These are phyloP conservation scores for Yamadazyma scolyti DNA, from an alignment of 805 yeast genomes.

Conservation along the genomic window DNA sequence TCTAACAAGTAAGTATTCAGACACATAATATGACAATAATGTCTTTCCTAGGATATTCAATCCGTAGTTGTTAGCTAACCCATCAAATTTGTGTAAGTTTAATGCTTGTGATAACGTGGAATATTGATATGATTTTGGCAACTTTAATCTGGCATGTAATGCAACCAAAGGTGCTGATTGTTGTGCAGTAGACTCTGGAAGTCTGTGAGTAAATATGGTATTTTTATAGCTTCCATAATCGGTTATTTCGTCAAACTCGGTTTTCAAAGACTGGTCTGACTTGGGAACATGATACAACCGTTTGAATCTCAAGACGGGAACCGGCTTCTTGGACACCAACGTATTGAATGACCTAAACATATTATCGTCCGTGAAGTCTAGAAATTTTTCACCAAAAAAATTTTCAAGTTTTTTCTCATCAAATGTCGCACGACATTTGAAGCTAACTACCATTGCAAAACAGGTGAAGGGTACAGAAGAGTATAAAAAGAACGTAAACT, in stretches of 20 bases:
- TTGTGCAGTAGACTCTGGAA: slow-evolving; percentile 44
- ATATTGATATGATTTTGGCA: slow-evolving; percentile 54
- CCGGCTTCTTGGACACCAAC: too few relatives aligned
- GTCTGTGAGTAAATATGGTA: slow-evolving; percentile 40
- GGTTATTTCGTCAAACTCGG: slow-evolving; percentile 27
- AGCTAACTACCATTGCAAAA: too few relatives aligned
- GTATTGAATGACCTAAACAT: too few relatives aligned
- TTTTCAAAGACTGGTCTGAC: slow-evolving; percentile 22
- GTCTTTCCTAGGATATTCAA: slow-evolving; percentile 80
- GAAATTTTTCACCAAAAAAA: too few relatives aligned
- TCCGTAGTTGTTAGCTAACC: slow-evolving; percentile 70
- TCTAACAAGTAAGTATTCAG: slow-evolving; percentile 66
- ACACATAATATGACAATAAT: slow-evolving; percentile 67
- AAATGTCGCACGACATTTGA: too few relatives aligned
- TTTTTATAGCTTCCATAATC: slow-evolving; percentile 40
- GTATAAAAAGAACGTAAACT: too few relatives aligned
- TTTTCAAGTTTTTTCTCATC: too few relatives aligned
- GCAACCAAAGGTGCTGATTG: slow-evolving; percentile 74
- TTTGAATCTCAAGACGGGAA: too few relatives aligned
- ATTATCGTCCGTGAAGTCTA: too few relatives aligned
- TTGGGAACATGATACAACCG: slow-evolving; percentile 19
- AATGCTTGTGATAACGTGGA: slow-evolving; percentile 79
- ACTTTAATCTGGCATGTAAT: slow-evolving; percentile 68
- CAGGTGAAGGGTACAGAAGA: too few relatives aligned
- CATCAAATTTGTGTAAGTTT: slow-evolving; percentile 49